These are phyloP conservation scores for Chloranthus sessilifolius DNA, from an alignment of 164 flowering plant genomes.

Conservation along the genomic window DNA sequence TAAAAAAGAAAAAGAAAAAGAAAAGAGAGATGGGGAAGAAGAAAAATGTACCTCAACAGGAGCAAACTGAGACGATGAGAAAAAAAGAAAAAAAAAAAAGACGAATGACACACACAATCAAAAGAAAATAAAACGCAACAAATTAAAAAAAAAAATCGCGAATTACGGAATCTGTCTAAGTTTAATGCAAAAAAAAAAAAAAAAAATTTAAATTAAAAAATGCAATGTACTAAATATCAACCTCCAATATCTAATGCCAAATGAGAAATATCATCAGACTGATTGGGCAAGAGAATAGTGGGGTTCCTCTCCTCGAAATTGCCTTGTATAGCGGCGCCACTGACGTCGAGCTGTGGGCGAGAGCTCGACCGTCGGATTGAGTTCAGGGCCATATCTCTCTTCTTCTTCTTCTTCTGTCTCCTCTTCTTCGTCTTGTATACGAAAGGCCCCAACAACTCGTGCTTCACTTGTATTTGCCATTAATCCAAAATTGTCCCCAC, in stretches of 20 bases:
- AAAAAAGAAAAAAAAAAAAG: no score
- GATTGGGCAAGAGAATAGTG: slow-evolving; percentile 87
- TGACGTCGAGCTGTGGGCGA: slow-evolving; percentile 83
- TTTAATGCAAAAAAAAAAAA: neutral
- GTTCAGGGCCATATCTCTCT: slow-evolving; percentile 49
- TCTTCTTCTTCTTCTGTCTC: slow-evolving; percentile 18
- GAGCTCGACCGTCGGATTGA: slow-evolving; percentile 72
- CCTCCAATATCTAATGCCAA: slow-evolving; percentile 97
- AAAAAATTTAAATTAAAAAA: neutral
- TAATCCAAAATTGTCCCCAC: slow-evolving; percentile 11
- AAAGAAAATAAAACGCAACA: no score
- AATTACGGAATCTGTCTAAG: neutral
- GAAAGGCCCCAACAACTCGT: neutral
- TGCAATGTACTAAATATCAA: slow-evolving; percentile 10
- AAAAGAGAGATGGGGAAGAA: no score
- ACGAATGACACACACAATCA: no score
- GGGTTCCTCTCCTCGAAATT: slow-evolving; percentile 86
- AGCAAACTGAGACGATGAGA: no score
- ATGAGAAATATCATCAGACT: slow-evolving; percentile 89
- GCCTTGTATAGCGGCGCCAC: slow-evolving; percentile 89
- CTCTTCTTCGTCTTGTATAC: slow-evolving; percentile 2
- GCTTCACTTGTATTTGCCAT: slow-evolving; percentile 19
- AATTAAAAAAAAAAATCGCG: neutral
- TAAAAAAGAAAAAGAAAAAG: no score
- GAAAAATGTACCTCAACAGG: no score